phyloP scores from a whole-genome alignment of 2,329 filamentous ascomycete species.

The Pochonia chlamydosporia region DNA sequence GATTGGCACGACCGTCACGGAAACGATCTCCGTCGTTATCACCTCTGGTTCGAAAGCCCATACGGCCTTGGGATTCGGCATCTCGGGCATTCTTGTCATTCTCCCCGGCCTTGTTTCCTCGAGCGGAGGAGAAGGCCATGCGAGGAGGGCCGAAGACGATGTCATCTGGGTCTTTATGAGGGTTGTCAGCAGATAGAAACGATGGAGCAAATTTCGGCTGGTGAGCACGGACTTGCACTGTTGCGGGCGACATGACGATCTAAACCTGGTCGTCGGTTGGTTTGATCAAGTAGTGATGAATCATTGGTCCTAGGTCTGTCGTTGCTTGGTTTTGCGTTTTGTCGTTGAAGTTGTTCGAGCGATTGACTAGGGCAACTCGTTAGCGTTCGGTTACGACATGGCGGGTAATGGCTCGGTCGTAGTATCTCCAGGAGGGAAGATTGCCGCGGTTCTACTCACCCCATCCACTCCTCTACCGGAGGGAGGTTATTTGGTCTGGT shows the following conservation, averaged over 20 bases:
- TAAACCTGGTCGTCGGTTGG: slow-evolving; percentile 43
- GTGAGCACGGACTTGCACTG: slow-evolving; percentile 44
- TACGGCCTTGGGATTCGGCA: slow-evolving; percentile 49
- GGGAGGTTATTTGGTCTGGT: slow-evolving; percentile 73
- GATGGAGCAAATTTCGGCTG: neutral
- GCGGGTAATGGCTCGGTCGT: neutral
- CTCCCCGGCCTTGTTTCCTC: slow-evolving; percentile 47
- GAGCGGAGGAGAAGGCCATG: slow-evolving; percentile 74
- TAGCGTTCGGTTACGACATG: neutral
- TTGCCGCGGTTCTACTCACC: slow-evolving; percentile 51
- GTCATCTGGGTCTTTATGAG: slow-evolving; percentile 60
- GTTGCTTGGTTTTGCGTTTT: slow-evolving; percentile 32
- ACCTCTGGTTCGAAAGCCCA: slow-evolving; percentile 47
- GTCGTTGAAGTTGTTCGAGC: slow-evolving; percentile 39
- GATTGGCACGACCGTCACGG: slow-evolving; percentile 40
- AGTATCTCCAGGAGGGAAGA: neutral
- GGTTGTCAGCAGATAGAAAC: slow-evolving; percentile 2
- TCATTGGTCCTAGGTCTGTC: slow-evolving; percentile 42
- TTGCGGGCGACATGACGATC: slow-evolving; percentile 53
- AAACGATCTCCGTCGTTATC: slow-evolving; percentile 47
- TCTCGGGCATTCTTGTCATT: slow-evolving; percentile 50
- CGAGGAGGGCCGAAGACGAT: slow-evolving; percentile 82
- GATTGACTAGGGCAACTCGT: slow-evolving; percentile 29
- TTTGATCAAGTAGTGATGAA: slow-evolving; percentile 38
- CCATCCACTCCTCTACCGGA: slow-evolving; percentile 93